phyloP scores from a whole-genome alignment of 345 rosid genomes.

The Linum usitatissimum region DNA sequence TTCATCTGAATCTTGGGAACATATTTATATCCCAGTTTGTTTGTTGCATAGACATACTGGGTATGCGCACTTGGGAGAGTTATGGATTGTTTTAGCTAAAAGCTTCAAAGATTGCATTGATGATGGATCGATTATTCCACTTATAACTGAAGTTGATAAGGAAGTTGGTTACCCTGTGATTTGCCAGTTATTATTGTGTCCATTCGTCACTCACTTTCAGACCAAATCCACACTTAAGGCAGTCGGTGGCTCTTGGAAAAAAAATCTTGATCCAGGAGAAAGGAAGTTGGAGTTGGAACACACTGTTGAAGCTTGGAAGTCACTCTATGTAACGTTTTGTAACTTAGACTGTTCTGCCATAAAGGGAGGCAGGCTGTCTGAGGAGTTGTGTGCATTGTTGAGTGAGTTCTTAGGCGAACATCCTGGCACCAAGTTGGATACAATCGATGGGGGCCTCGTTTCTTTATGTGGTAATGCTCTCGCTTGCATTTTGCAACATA shows the following conservation, averaged over 20 bases:
- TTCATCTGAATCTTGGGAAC: constrained; percentile 28
- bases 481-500: constrained; percentile 25
- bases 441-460: constrained; percentile 17
- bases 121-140: constrained; percentile 19
- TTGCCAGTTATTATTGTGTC: constrained; percentile 34
- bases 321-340: constrained; percentile 30
- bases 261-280: constrained; percentile 11
- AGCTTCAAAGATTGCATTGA: constrained; percentile 27
- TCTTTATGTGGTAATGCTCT: constrained; percentile 27
- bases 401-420: constrained; percentile 19
- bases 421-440: constrained; percentile 14
- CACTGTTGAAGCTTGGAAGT: constrained; percentile 33
- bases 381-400: constrained; percentile 23
- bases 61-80: constrained; percentile 16
- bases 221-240: constrained; percentile 3
- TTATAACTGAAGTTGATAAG: constrained; percentile 15
- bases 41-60: constrained; percentile 24
- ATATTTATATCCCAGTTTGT: constrained; percentile 18
- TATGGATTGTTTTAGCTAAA: constrained; percentile 34
- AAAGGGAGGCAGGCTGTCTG: constrained; percentile 15
- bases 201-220: constrained; percentile 26
- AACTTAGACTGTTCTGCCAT: constrained; percentile 13
- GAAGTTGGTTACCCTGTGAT: constrained; percentile 13
- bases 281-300: constrained; percentile 23
- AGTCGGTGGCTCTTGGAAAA: constrained; percentile 15